A percentile compares a stretch with the other conserved stretches of the same genome.
These are phyloP conservation scores for Phaeotremella skinneri DNA, from an alignment of 768 basidiomycete genomes.

Conservation along the genomic window DNA sequence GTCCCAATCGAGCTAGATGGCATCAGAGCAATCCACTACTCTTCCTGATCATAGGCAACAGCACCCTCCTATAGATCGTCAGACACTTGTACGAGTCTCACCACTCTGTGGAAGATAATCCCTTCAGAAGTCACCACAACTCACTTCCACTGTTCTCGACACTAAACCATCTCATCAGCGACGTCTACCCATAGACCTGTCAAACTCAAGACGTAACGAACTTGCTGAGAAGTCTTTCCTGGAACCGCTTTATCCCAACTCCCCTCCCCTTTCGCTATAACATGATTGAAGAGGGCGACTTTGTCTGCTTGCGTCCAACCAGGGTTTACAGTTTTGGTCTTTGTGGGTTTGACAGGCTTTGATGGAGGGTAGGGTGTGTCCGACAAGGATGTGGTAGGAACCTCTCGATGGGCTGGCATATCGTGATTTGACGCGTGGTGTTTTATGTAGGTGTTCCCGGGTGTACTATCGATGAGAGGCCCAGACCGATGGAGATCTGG, in stretches of 20 bases:
- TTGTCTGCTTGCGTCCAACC: conserved; percentile 16
- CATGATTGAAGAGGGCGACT: conserved; percentile 24
- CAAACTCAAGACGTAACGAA: background rate
- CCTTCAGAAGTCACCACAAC: conserved; percentile 3
- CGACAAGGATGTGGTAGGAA: too few species aligned
- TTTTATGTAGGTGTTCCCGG: too few species aligned
- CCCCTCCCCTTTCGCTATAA: conserved; percentile 15
- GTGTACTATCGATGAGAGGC: too few species aligned
- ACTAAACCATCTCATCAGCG: conserved; percentile 6
- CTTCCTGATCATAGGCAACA: conserved; percentile 30
- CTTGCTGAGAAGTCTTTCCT: conserved; percentile 23
- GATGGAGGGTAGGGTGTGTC: too few species aligned
- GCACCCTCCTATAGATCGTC: conserved; percentile 12
- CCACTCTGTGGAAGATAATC: background rate
- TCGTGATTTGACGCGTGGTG: too few species aligned
- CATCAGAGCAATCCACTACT: conserved; percentile 1
- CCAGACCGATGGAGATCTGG: too few species aligned
- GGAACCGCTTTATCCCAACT: conserved; percentile 28
- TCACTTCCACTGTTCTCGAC: conserved; percentile 34
- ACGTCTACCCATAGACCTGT: background rate
- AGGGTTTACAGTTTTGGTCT: too few species aligned
- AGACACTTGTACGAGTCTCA: background rate
- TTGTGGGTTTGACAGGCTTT: background rate
- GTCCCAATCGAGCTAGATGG: background rate
- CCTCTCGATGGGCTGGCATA: too few species aligned